Conservation (phyloP, 1,284 basidiomycete genomes). For the Cryptococcus amylolentus region DNA sequence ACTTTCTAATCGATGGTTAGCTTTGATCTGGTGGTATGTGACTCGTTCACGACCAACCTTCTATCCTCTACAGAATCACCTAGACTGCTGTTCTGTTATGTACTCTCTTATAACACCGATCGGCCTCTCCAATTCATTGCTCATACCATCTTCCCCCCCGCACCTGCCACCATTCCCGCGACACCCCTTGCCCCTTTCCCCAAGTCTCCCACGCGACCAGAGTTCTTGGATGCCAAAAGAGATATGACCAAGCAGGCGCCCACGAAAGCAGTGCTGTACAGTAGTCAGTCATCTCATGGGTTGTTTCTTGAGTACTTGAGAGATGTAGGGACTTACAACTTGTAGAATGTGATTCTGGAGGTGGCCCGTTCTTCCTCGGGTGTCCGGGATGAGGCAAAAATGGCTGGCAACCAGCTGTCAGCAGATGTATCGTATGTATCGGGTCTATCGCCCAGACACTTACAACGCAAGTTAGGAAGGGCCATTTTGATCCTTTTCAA, state of each 20-base stretch:
- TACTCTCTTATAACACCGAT: too few relatives aligned
- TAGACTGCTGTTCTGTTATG: too few relatives aligned
- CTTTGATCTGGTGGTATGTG: too few relatives aligned
- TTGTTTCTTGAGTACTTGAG: neutral
- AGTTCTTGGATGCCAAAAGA: constrained; percentile 40
- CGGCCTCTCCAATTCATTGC: neutral
- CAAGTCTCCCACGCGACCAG: constrained; percentile 28
- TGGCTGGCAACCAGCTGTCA: constrained; percentile 26
- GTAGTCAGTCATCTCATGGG: neutral
- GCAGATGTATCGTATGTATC: neutral
- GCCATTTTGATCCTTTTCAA: constrained; percentile 24
- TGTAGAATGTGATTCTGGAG: constrained; percentile 49
- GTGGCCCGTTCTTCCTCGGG: constrained; percentile 49
- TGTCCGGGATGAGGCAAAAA: constrained; percentile 50
- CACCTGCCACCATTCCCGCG: constrained; percentile 27
- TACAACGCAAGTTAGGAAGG: constrained; percentile 46
- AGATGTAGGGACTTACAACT: constrained; percentile 37
- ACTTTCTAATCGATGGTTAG: too few relatives aligned
- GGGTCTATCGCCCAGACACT: constrained; percentile 1
- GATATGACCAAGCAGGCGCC: constrained; percentile 48
- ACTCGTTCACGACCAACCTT: too few relatives aligned
- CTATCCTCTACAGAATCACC: too few relatives aligned
- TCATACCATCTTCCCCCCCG: constrained; percentile 34
- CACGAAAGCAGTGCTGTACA: constrained; percentile 45
- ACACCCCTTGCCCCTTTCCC: constrained; percentile 30